These are phyloP conservation scores for Xylaria longipes DNA, from an alignment of 495 filamentous ascomycete species.

Conservation along the genomic window DNA sequence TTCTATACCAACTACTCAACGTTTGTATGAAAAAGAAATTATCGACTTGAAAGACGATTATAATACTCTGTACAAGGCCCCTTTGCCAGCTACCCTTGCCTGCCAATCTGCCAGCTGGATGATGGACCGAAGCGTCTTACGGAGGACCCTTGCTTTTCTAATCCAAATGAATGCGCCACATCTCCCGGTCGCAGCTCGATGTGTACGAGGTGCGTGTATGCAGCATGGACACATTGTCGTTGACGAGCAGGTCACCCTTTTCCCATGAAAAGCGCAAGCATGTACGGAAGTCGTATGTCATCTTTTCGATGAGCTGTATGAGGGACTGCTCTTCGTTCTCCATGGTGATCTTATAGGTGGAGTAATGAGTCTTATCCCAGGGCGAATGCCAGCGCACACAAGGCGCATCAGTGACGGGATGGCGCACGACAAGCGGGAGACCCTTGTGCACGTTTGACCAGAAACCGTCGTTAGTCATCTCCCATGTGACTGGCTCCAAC, in stretches of 20 bases:
- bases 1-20: no score
- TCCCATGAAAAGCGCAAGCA: constrained; percentile 16
- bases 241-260: constrained; percentile 20
- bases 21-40: background rate
- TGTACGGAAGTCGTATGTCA: constrained; percentile 7
- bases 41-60: background rate
- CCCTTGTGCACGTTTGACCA: background rate
- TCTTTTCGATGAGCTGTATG: background rate
- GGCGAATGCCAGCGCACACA: constrained; percentile 3
- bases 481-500: constrained; percentile 5
- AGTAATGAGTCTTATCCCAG: constrained; percentile 2
- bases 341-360: background rate
- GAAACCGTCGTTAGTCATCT: constrained; percentile 1
- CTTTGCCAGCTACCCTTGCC: background rate
- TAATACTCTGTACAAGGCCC: background rate
- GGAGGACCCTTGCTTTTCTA: background rate
- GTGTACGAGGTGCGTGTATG: constrained; percentile 4
- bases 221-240: constrained; percentile 8
- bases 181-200: constrained; percentile 6
- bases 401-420: background rate
- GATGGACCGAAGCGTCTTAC: background rate
- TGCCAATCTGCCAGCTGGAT: background rate
- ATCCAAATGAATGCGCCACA: constrained; percentile 11
- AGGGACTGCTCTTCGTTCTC: constrained; percentile 15
- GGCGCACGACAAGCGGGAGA: constrained; percentile 6